These are phyloP conservation scores for Sporothrix schenckii DNA, from an alignment of 2,329 filamentous ascomycete genomes.

Conservation along the genomic window DNA sequence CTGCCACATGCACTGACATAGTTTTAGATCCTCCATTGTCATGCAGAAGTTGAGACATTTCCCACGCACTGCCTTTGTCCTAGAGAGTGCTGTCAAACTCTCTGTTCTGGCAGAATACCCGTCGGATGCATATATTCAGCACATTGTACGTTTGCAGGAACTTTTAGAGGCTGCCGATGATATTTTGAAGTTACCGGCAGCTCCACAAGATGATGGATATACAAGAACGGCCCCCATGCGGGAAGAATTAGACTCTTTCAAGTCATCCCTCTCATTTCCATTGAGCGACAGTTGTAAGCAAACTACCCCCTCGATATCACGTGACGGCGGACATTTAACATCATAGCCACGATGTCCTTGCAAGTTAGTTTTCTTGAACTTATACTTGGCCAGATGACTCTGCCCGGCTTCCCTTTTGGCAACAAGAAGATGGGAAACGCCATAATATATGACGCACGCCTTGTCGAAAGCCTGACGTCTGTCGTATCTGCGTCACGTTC, in stretches of 20 bases:
- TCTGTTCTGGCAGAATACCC: neutral
- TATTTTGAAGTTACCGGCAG: neutral
- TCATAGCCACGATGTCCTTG: neutral
- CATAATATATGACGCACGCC: neutral
- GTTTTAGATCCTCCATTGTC: neutral
- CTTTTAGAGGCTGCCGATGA: slow-evolving; percentile 10
- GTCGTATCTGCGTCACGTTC: slow-evolving; percentile 22
- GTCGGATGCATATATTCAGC: neutral
- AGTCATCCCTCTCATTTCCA: neutral
- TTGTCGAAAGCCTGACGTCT: neutral
- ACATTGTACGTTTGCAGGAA: neutral
- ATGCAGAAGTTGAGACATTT: neutral
- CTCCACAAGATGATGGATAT: neutral
- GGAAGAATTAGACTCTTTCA: neutral
- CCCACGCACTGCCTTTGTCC: neutral
- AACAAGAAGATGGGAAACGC: neutral
- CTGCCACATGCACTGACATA: neutral
- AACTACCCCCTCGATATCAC: neutral
- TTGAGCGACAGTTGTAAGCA: slow-evolving; percentile 4
- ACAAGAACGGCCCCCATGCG: neutral
- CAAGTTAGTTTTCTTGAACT: slow-evolving; percentile 13
- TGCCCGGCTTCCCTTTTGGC: slow-evolving; percentile 15
- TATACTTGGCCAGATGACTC: neutral
- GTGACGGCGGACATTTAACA: neutral
- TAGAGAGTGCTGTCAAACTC: neutral